These are phyloP conservation scores for Coemansia sp. DNA, from an alignment of 192 early-diverging fungal species.

Conservation along the genomic window DNA sequence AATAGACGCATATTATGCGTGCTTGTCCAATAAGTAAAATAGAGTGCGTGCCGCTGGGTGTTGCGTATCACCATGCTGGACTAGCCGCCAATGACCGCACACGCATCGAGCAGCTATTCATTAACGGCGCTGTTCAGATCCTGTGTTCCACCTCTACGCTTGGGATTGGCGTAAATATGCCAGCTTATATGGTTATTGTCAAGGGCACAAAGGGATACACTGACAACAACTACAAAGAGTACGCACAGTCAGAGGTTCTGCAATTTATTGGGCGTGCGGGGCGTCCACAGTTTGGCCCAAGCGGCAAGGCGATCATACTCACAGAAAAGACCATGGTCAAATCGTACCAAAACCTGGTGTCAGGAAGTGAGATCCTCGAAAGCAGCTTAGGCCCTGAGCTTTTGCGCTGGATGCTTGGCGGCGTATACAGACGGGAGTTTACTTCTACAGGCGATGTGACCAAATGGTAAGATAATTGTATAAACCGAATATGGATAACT, in stretches of 20 bases:
- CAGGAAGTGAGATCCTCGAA: constrained; percentile 66
- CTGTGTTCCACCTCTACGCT: constrained; percentile 77
- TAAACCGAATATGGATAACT: too few species aligned
- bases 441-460: constrained; percentile 25
- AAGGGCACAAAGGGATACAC: constrained; percentile 65
- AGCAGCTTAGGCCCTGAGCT: constrained; percentile 65
- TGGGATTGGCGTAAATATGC: constrained; percentile 79
- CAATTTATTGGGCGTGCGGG: constrained; percentile 83
- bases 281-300: constrained; percentile 72
- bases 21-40: neutral
- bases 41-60: constrained; percentile 62
- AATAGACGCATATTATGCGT: neutral
- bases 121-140: constrained; percentile 56
- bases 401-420: constrained; percentile 53
- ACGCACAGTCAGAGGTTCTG: constrained; percentile 66
- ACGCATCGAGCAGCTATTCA: constrained; percentile 62
- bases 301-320: constrained; percentile 71
- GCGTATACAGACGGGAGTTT: constrained; percentile 40
- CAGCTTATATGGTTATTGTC: constrained; percentile 73
- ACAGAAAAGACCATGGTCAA: constrained; percentile 46
- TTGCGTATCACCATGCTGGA: constrained; percentile 75
- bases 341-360: constrained; percentile 63
- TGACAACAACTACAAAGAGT: constrained; percentile 55
- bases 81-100: constrained; percentile 49
- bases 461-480: constrained; percentile 18